Evolutionary conservation across 305 asterid species (phyloP).

Genomic region (Solanum chacoense): DNA sequence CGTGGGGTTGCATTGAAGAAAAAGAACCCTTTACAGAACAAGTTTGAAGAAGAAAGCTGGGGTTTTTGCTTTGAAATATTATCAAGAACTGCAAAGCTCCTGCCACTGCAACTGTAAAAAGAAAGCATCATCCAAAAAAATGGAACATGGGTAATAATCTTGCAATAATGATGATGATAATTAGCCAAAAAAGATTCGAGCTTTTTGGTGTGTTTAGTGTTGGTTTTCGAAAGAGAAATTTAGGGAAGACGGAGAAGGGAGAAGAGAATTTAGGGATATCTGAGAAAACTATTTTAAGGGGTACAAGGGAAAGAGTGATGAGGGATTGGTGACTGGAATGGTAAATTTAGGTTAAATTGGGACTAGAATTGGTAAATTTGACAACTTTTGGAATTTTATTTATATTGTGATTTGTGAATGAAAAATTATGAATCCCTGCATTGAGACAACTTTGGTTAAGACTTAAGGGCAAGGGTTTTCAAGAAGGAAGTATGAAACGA

Average conservation of each 20-base stretch:
- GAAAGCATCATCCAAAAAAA: not conserved
- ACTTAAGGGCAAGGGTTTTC: not conserved
- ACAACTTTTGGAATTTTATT: not conserved
- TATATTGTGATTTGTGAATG: not conserved
- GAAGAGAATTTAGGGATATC: not conserved
- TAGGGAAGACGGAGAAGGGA: not conserved
- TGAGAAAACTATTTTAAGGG: not conserved
- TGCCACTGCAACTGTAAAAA: not conserved
- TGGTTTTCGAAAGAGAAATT: not conserved
- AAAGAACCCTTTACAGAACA: not conserved
- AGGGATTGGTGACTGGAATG: not conserved
- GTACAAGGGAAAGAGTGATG: not conserved
- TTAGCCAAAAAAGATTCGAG: not conserved
- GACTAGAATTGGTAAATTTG: not conserved
- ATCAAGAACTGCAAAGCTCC: not conserved
- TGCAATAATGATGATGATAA: not conserved
- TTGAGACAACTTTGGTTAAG: not conserved
- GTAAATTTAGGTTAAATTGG: not conserved
- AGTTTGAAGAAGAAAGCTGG: not conserved
- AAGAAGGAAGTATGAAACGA: not conserved
- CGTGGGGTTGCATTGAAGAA: conserved; percentile 70
- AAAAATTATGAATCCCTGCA: not conserved
- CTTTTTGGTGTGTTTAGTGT: not conserved
- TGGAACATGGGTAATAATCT: not conserved
- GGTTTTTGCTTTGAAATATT: conserved; percentile 1